phyloP scores from a whole-genome alignment of 1,284 basidiomycete genomes.

The Trichosporon faecale region DNA sequence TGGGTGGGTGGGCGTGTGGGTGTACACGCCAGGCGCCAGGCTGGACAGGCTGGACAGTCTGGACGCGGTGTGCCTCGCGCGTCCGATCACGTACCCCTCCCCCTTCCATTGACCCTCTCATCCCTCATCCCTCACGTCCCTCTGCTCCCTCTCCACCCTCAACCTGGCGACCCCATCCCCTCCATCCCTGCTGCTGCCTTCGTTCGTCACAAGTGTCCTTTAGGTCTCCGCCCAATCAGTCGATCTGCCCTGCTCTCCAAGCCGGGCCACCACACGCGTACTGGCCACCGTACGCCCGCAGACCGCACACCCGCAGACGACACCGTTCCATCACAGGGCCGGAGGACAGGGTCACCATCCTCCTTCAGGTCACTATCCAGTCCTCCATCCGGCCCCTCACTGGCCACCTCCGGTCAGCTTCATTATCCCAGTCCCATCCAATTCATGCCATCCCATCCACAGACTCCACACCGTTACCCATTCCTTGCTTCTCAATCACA shows the following conservation, averaged over 20 bases:
- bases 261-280: neutral
- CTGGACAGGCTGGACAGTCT: neutral
- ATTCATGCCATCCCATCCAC: conserved; percentile 1
- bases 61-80: neutral
- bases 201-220: conserved; percentile 1
- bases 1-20: neutral
- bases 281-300: neutral
- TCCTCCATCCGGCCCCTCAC: conserved; percentile 3
- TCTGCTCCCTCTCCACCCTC: neutral
- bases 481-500: neutral
- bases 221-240: neutral
- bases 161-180: neutral
- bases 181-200: neutral
- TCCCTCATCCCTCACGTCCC: neutral
- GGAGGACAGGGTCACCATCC: neutral
- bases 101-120: conserved; percentile 2
- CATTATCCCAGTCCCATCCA: conserved; percentile 7
- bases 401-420: neutral
- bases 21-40: neutral
- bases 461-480: neutral
- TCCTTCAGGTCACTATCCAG: conserved; percentile 1
- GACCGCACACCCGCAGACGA: neutral
- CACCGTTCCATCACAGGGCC: conserved; percentile 7
- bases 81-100: conserved; percentile 8
- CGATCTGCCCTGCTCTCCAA: neutral